Conservation (phyloP, 2,329 filamentous ascomycete genomes). For the Fusarium coffeatum region DNA sequence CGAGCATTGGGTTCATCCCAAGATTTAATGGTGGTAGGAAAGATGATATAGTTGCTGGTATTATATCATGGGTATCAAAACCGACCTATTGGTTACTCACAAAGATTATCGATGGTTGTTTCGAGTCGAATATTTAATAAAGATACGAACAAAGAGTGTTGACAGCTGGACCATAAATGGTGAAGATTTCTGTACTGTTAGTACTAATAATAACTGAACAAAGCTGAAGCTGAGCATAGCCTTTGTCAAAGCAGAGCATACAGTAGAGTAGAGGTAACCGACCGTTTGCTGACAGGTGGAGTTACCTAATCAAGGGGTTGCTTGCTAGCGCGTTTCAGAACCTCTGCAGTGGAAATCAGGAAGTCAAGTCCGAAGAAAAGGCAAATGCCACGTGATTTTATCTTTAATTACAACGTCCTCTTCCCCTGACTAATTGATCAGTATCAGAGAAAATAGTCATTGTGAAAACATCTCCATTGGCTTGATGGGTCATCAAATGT, state of each 20-base stretch:
- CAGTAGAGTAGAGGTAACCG: not conserved
- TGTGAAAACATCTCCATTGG: not conserved
- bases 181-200: not conserved
- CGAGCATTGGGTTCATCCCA: not conserved
- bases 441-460: not conserved
- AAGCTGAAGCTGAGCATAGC: not conserved
- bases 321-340: slow-evolving; percentile 34
- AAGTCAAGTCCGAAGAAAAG: slow-evolving; percentile 19
- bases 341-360: not conserved
- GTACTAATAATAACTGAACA: not conserved
- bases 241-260: not conserved
- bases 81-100: not conserved
- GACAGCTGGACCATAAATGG: not conserved
- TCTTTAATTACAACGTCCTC: not conserved
- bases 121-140: not conserved
- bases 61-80: not conserved
- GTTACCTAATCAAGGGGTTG: slow-evolving; percentile 10
- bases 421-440: slow-evolving; percentile 7
- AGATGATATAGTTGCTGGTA: not conserved
- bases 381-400: slow-evolving; percentile 18
- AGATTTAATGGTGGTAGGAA: not conserved
- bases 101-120: not conserved
- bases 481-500: not conserved
- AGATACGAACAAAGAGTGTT: not conserved
- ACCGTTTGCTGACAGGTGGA: not conserved